Evolutionary conservation across 2,329 filamentous ascomycete genomes (phyloP), one percentile per base, ranked within the genome.

Genomic region (Onygenales sp.): DNA sequence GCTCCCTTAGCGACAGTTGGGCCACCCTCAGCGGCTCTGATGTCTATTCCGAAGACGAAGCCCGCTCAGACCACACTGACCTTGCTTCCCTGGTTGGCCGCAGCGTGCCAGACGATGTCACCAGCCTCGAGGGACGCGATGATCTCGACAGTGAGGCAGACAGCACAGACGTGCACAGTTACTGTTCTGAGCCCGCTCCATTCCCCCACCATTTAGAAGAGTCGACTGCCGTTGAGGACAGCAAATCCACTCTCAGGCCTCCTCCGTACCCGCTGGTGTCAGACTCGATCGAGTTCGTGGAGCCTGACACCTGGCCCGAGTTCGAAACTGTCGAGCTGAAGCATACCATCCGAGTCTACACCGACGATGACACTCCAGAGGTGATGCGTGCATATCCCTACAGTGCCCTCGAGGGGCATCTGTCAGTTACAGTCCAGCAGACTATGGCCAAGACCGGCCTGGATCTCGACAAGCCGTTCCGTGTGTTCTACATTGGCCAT

Each of bases 1-100:
- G 57, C 50, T 64, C 70, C 9, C 61, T 75, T 55, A 71, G 70
- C 53, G 73, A 75, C 52, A 75, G 73, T 59, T 75, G 73, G 73
- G 70, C 73, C 17, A 72, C 70, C 2, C 61, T 75, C 54, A 72
- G 70, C 51, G 66, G 64, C n/a, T 69, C 69, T 14, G 72, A 75
- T 55, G 62, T 66, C 21, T 69, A 72, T 50, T 73, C 71, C 2
- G 72, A 75, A 54, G 72, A 76, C 59, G 73, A 71, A 49, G 63
- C 67, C 53, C 69, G 65, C 36, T 75, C 73, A 2, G 72, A 75
- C 41, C 65, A 69, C 49, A 73, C 73, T 9, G 72, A 75, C 59
- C 57, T 63, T 27, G 70, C 64, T 13, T 76, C 73, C 21, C 59
- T 76, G 45, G 67, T 76, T 49, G 71, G 70, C 55, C 69, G 69